Conservation (phyloP, 805 yeast species). For the Isabelozyma pseudorhagii region DNA sequence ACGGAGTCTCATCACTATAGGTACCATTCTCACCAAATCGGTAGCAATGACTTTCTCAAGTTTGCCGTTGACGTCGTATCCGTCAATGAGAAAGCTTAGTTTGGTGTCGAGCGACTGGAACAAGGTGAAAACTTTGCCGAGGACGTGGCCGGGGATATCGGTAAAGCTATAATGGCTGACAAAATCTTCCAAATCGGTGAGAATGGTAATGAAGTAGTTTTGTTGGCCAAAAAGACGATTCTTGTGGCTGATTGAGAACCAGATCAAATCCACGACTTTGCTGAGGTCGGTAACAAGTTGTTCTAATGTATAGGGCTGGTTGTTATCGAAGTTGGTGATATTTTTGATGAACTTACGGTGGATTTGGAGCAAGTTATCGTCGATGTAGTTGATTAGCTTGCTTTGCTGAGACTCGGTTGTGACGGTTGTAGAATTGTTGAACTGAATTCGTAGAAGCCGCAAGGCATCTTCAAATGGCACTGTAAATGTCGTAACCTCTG, state of each 20-base stretch:
- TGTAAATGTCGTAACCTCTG: slow-evolving; percentile 9
- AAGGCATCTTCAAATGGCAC: slow-evolving; percentile 29
- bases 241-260: slow-evolving; percentile 26
- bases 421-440: neutral
- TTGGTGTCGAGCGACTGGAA: slow-evolving; percentile 29
- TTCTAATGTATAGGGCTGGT: slow-evolving; percentile 18
- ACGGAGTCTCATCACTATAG: slow-evolving; percentile 31
- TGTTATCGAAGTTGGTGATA: slow-evolving; percentile 22
- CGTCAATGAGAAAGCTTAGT: slow-evolving; percentile 31
- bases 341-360: slow-evolving; percentile 35
- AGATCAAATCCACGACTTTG: slow-evolving; percentile 24
- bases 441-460: slow-evolving; percentile 4
- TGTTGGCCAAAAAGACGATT: slow-evolving; percentile 29
- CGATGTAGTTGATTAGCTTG: slow-evolving; percentile 31
- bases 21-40: slow-evolving; percentile 28
- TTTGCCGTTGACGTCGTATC: slow-evolving; percentile 12
- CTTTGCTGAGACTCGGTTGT: slow-evolving; percentile 31
- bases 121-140: slow-evolving; percentile 20
- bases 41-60: slow-evolving; percentile 22
- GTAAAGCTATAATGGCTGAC: slow-evolving; percentile 24
- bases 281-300: slow-evolving; percentile 24
- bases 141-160: neutral
- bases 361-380: slow-evolving; percentile 29
- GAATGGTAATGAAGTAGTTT: slow-evolving; percentile 32
- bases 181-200: slow-evolving; percentile 41